Conservation (phyloP, 2,329 filamentous ascomycete species). For the Fusarium multiceps region DNA sequence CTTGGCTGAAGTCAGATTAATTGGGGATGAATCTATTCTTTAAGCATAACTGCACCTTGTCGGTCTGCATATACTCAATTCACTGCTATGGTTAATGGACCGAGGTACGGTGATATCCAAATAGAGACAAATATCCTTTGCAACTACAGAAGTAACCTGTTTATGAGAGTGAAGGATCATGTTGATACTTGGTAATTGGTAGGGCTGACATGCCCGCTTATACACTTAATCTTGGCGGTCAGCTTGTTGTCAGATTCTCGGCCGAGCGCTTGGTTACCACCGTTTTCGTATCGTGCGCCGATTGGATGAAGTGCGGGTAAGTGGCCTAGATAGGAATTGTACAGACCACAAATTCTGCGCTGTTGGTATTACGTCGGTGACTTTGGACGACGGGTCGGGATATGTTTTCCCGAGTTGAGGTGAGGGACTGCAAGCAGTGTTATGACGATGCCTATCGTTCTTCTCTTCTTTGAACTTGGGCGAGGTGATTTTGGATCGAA, state of each 20-base stretch:
- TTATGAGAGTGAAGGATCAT: neutral
- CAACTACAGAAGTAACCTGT: neutral
- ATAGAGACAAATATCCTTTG: neutral
- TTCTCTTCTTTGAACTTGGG: too few relatives aligned
- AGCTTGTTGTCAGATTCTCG: constrained; percentile 3
- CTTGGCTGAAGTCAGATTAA: constrained; percentile 24
- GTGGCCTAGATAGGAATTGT: neutral
- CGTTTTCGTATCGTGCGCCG: neutral
- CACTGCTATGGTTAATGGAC: neutral
- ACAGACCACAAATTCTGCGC: neutral
- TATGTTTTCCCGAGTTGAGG: neutral
- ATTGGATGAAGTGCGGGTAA: neutral
- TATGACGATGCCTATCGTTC: neutral
- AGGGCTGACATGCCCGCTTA: constrained; percentile 13
- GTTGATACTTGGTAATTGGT: neutral
- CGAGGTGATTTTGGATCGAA: neutral
- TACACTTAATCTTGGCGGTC: constrained; percentile 11
- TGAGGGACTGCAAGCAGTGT: neutral
- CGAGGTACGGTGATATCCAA: neutral
- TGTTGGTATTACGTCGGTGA: neutral
- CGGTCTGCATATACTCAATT: neutral
- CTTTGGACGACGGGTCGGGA: neutral
- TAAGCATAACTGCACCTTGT: neutral
- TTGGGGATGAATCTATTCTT: neutral
- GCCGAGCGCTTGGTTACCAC: neutral